Evolutionary conservation across 345 rosid species (phyloP), one percentile per base, ranked within the genome.

Genomic region (Euphorbia tirucalli): DNA sequence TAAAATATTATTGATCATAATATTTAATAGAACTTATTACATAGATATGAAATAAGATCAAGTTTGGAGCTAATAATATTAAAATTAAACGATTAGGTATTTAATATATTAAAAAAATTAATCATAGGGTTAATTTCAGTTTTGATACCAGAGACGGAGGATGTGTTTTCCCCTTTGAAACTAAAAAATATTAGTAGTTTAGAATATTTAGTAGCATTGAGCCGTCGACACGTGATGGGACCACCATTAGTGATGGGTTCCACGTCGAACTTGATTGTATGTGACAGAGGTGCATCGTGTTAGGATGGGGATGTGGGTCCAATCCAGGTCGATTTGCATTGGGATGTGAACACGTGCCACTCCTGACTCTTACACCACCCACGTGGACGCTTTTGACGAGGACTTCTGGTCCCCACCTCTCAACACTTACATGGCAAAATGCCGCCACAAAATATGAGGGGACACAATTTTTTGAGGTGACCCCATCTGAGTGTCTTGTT

Each of bases 261-360:
- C 63, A 50, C 71, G 65, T 64, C 37, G 30, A 68, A 30, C 69
- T 14, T 19, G 74, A 64, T 68, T 48, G 50, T 21, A 68, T 69
- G 71, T 50, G 71, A 75, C 75, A 74, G 75, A 65, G 55, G 1
- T 16, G 70, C 78, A 74, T 60, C 60, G 55, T 52, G 62, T 27
- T 27, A 2, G 2, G n/a, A 5, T 50, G 55, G 3, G 14, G 66
- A 22, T 54, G 64, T 32, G 19, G 70, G 35, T 65, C 66, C 56
- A 22, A 37, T 72, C 27, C 30, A 35, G 8, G 16, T 19, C 16
- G 7, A n/a, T 14, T 63, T 32, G 49, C 74, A 70, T 70, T 8
- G 82, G 75, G 64, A 72, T 63, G 60, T 50, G 65, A 43, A 81
- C 85, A 75, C 80, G 78, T 79, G 79, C 71, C 30, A 22, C 32